Percentiles rank a stretch among this genome's conserved stretches.
These are phyloP conservation scores for Cryptosporidium viatorum DNA, from an alignment of 169 alveolate genomes.

Conservation along the genomic window DNA sequence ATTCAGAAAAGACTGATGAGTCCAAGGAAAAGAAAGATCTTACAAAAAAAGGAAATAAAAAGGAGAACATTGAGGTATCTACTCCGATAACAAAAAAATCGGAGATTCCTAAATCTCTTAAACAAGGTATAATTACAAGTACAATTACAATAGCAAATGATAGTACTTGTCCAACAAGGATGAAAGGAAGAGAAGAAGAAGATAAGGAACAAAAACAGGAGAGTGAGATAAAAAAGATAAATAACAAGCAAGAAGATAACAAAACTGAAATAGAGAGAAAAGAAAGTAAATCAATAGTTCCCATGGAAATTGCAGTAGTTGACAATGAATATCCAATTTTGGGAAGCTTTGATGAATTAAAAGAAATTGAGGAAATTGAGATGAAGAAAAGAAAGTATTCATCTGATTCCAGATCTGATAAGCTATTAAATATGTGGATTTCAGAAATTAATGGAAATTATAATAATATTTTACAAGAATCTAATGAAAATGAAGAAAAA, in stretches of 20 bases:
- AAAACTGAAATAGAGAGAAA: background rate
- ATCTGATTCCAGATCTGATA: slow-evolving; percentile 38
- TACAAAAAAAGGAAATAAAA: background rate
- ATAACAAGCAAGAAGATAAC: background rate
- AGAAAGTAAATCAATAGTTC: background rate
- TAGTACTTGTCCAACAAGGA: slow-evolving; percentile 53
- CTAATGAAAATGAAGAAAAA: background rate
- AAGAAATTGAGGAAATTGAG: slow-evolving; percentile 11
- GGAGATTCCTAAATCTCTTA: background rate
- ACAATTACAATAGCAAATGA: background rate
- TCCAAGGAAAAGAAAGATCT: background rate
- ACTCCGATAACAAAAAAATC: background rate
- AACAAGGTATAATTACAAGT: background rate
- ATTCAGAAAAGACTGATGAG: background rate
- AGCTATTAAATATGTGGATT: slow-evolving; percentile 19
- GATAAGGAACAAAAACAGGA: background rate
- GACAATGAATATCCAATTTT: slow-evolving; percentile 26
- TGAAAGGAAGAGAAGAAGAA: background rate
- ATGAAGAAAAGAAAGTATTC: slow-evolving; percentile 38
- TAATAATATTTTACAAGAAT: background rate
- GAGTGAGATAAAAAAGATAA: background rate
- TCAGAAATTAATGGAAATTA: slow-evolving; percentile 16
- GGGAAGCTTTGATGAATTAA: background rate
- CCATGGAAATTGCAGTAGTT: slow-evolving; percentile 30
- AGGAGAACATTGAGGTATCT: background rate